Base-by-base conservation (phyloP, 2,329 filamentous ascomycete species). In the Neofusicoccum ribis region DNA sequence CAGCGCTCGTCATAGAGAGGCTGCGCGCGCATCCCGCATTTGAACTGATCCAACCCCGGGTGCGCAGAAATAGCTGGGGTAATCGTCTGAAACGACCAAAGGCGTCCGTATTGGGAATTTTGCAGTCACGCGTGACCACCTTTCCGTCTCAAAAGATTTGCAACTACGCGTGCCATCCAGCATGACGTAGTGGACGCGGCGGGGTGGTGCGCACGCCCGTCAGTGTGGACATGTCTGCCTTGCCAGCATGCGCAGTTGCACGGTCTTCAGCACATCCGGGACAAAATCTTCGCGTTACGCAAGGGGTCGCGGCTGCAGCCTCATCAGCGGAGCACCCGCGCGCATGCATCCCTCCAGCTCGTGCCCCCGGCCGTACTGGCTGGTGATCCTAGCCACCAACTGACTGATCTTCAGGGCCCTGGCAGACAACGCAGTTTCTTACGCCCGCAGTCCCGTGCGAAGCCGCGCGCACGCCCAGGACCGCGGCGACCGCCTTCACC, bases 301-400 rank as follows among this genome's bases (percentile, higher is more conserved):
- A 60, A 20, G 31, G 56, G 31, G n/a, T 20, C 50, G 15, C 15
- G 52, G 39, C 39, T 36, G 27, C 54, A 44, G 39, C 41, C 54
- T 44, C 54, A 41, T 20, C 34, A 27, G n/a, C 34, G 50, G 51
- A 41, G 36, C 37, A 44, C 36, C 43, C 54, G 39, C 54, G 56
- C 56, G 41, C 41, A 27, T 60, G 56, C 56, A 56, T 34, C 36
- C 36, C 50, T 27, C 51, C 36, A 56, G 54, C 54, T 34, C 50
- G 50, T 34, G 15, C 50, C 14, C 27, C 15, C 23, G 27, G 50
- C 27, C 49, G 1, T 34, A 15, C 31, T 31, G 31, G 31, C 11
- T 31, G 11, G 15, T 15, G 14, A 39, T 37, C 34, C 50, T 37
- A 11, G 50, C n/a, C 8, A 17, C 14, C 39, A 15, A 11, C 15